Base-by-base conservation (phyloP, 108 stramenopile genomes). In the Discostella stelligeroides region DNA sequence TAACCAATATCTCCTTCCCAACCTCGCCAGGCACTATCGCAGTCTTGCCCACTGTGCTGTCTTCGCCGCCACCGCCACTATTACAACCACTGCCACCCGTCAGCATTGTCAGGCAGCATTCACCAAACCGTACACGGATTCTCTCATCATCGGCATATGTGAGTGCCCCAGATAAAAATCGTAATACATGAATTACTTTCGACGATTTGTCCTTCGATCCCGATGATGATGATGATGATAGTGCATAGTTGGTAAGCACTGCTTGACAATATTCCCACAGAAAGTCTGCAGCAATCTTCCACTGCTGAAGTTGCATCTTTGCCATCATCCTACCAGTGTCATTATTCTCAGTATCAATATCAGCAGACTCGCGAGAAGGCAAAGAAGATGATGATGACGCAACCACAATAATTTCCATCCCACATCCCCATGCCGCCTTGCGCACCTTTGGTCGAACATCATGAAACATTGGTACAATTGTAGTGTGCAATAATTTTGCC, bases 401-500 rank as follows among this genome's bases (percentile, higher is more conserved):
- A 61, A 80, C 75, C 10, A 70, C 53, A 20, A 89, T 54, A 18
- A 92, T 56, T 40, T 85, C 81, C 43, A 63, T 63, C 17, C 81
- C 54, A 17, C 70, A 62, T 9, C 69, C 60, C 49, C 75, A 74
- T 0, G 89, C 86, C 9, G 75, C 75, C 60, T 83, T 86, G 38
- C 83, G 77, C 7, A 90, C 87, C 23, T 82, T 84, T 0, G 84
- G 79, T 23, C 86, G 48, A 0, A 21, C 21, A 72, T 90, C 88
- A n/a, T 84, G 48, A 49, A 84, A 61, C 25, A 85, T 70, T 11
- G 66, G 42, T 0, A 88, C 30, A 11, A 92, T 49, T 15, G 91
- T 89, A 9, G 51, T 75, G 9, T 69, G 72, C 24, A 86, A 68
- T 9, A 68, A 49, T 64, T 70, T 78, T 24, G 83, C 49, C 42